Percentiles rank a stretch among this genome's conserved stretches.
These are phyloP conservation scores for Trichoderma pleuroti DNA, from an alignment of 2,329 filamentous ascomycete species.

Conservation along the genomic window DNA sequence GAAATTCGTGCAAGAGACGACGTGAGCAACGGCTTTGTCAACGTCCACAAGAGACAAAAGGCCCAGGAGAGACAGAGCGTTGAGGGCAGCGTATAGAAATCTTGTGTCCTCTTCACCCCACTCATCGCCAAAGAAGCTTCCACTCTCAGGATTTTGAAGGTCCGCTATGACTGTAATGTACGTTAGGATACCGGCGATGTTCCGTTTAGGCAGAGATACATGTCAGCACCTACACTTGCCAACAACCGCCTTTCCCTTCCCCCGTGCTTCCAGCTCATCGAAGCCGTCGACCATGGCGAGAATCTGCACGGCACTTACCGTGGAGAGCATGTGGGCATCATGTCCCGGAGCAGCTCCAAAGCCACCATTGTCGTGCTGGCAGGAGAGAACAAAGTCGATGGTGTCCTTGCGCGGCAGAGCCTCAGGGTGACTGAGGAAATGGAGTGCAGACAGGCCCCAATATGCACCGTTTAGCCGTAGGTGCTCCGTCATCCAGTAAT, in stretches of 20 bases:
- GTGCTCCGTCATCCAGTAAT: conserved; percentile 98
- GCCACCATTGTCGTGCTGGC: conserved; percentile 81
- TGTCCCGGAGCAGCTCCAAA: conserved; percentile 93
- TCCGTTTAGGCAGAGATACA: conserved; percentile 16
- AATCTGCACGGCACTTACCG: conserved; percentile 91
- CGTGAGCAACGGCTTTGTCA: conserved; percentile 72
- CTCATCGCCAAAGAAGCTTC: conserved; percentile 89
- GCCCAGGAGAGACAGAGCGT: conserved; percentile 79
- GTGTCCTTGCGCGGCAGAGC: conserved; percentile 77
- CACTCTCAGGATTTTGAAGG: conserved; percentile 75
- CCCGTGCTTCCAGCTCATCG: conserved; percentile 70
- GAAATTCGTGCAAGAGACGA: conserved; percentile 83
- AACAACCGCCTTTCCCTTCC: conserved; percentile 64
- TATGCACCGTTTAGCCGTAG: conserved; percentile 93
- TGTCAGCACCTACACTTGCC: conserved; percentile 65
- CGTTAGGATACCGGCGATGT: conserved; percentile 16
- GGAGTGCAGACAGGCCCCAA: conserved; percentile 87
- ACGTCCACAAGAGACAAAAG: conserved; percentile 73
- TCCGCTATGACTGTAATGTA: conserved; percentile 63
- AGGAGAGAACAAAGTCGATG: conserved; percentile 93
- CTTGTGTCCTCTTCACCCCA: conserved; percentile 96
- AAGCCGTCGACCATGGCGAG: conserved; percentile 82
- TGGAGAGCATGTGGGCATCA: conserved; percentile 94
- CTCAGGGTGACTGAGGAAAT: conserved; percentile 77
- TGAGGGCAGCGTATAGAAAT: conserved; percentile 87